These are phyloP conservation scores for Venturia carpophila DNA, from an alignment of 2,329 filamentous ascomycete species.

Conservation along the genomic window DNA sequence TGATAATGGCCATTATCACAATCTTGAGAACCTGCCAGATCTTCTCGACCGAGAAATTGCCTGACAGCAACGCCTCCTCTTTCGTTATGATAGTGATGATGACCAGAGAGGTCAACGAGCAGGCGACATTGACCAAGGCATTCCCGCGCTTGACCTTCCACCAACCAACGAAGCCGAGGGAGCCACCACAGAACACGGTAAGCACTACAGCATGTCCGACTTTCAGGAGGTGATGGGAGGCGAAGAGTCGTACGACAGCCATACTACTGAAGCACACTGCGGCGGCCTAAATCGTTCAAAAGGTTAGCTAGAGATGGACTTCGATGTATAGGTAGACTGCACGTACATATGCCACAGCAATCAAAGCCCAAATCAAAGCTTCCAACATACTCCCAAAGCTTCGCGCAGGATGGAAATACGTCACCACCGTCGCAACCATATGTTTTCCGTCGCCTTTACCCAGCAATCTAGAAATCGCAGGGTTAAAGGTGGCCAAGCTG, in stretches of 20 bases:
- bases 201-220: constrained; percentile 74
- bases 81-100: constrained; percentile 88
- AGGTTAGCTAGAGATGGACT: neutral
- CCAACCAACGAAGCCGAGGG: constrained; percentile 68
- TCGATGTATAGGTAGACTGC: neutral
- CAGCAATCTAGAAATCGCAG: constrained; percentile 61
- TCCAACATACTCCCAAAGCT: constrained; percentile 86
- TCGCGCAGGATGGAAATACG: constrained; percentile 88
- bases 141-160: constrained; percentile 32
- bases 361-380: constrained; percentile 65
- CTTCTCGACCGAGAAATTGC: constrained; percentile 73
- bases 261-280: constrained; percentile 76
- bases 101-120: constrained; percentile 77
- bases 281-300: constrained; percentile 29
- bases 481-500: constrained; percentile 77
- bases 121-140: constrained; percentile 47
- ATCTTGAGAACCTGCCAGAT: constrained; percentile 77
- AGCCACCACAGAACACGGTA: constrained; percentile 75
- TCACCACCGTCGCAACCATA: constrained; percentile 84
- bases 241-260: constrained; percentile 77
- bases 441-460: constrained; percentile 88
- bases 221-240: constrained; percentile 55
- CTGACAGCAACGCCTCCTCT: constrained; percentile 77
- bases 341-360: constrained; percentile 67
- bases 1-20: constrained; percentile 67